Percentiles rank a stretch among this genome's conserved stretches.
These are phyloP conservation scores for Babjeviella inositovora DNA, from an alignment of 805 yeast genomes.

Conservation along the genomic window DNA sequence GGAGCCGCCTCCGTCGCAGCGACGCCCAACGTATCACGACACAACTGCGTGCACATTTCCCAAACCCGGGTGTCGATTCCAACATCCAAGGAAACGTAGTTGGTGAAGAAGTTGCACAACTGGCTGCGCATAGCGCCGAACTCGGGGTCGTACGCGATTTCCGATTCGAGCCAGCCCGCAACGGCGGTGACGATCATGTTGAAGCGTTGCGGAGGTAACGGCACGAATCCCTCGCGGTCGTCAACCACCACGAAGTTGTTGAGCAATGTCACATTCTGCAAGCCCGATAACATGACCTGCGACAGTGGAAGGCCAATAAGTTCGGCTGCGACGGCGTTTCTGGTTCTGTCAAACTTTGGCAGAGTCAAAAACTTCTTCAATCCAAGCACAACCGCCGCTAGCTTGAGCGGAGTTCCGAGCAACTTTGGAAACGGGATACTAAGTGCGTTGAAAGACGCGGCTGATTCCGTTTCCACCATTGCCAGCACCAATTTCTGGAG, in stretches of 20 bases:
- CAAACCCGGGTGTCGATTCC: conserved; percentile 13
- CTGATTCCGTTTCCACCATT: conserved; percentile 10
- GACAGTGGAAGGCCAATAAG: conserved; percentile 32
- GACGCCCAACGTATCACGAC: conserved; percentile 26
- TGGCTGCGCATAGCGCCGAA: conserved; percentile 36
- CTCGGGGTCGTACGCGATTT: conserved; percentile 36
- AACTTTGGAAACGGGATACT: conserved; percentile 14
- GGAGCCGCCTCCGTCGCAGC: conserved; percentile 18
- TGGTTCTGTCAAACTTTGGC: conserved; percentile 26
- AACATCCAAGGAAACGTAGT: conserved; percentile 5
- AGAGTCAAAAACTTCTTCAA: conserved; percentile 16
- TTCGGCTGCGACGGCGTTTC: conserved; percentile 52
- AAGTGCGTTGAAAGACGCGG: conserved; percentile 10
- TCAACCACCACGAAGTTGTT: conserved; percentile 16
- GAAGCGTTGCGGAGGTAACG: conserved; percentile 49
- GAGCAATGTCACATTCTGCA: conserved; percentile 29
- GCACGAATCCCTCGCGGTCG: conserved; percentile 10
- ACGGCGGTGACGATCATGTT: conserved; percentile 42
- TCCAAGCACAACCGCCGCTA: conserved; percentile 16
- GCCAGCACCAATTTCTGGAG: conserved; percentile 12
- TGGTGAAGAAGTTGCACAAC: conserved; percentile 25
- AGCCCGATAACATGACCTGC: conserved; percentile 24
- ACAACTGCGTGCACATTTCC: conserved; percentile 17
- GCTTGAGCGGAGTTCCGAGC: conserved; percentile 13
- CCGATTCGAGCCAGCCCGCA: conserved; percentile 43